Evolutionary conservation across 73 alveolate species (phyloP).

Genomic region (Tetrahymena elliotti): DNA sequence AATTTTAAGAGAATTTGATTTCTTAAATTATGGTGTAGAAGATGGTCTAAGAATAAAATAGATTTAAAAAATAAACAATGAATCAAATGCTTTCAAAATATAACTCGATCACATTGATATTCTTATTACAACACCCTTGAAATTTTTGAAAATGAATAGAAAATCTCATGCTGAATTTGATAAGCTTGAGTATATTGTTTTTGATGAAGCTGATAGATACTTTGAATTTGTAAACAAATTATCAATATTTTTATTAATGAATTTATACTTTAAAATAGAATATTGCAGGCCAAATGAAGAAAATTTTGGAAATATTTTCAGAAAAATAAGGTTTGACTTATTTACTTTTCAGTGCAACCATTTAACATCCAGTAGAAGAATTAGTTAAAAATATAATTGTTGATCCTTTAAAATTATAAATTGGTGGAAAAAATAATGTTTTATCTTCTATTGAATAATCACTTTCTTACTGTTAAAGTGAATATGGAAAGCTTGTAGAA

Average conservation of each 20-base stretch:
- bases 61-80: conserved; percentile 17
- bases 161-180: conserved; percentile 8
- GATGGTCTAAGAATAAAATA: conserved; percentile 16
- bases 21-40: conserved; percentile 12
- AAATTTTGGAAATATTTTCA: neutral
- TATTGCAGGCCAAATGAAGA: conserved; percentile 2
- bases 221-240: conserved; percentile 56
- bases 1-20: conserved; percentile 44
- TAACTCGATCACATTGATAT: conserved; percentile 27
- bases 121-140: conserved; percentile 46
- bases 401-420: conserved; percentile 64
- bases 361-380: conserved; percentile 82
- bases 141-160: conserved; percentile 9
- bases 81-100: conserved; percentile 20
- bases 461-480: conserved; percentile 72
- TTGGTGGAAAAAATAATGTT: conserved; percentile 74
- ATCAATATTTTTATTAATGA: neutral
- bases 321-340: conserved; percentile 12
- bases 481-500: conserved; percentile 79
- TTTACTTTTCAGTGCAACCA: conserved; percentile 85
- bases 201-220: conserved; percentile 83
- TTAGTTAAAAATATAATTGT: conserved; percentile 63
- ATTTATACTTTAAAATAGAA: conserved; percentile 10
- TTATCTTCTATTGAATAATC: conserved; percentile 58
- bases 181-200: conserved; percentile 25